Conservation (phyloP, 2,329 filamentous ascomycete species). For the Aspergillus sp. region DNA sequence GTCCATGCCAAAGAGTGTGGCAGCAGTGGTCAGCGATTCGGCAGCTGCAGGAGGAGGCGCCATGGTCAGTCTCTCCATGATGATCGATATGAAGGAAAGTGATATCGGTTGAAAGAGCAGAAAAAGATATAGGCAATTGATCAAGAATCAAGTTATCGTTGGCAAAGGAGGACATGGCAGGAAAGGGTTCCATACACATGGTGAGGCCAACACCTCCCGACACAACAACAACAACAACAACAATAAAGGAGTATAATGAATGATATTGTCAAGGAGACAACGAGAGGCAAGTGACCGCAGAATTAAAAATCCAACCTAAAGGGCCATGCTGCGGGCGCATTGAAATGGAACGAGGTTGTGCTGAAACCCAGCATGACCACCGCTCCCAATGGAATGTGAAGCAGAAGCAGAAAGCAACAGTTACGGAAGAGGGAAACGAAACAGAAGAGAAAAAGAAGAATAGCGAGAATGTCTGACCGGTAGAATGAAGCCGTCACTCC, state of each 20-base stretch:
- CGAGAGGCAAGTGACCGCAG: too few relatives aligned
- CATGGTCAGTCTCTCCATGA: background rate
- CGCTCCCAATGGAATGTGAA: background rate
- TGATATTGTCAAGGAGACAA: too few relatives aligned
- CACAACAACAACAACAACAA: background rate
- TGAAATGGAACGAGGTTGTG: background rate
- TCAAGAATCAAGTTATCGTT: background rate
- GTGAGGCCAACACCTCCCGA: background rate
- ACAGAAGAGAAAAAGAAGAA: background rate
- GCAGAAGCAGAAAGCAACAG: background rate
- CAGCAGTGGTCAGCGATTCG: conserved; percentile 22
- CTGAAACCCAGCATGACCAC: background rate
- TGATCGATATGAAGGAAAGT: too few relatives aligned
- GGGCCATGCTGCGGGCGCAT: background rate
- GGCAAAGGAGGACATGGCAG: background rate
- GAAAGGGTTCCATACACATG: conserved; percentile 4
- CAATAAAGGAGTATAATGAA: too few relatives aligned
- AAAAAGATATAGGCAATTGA: background rate
- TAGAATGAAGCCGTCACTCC: background rate
- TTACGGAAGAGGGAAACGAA: background rate
- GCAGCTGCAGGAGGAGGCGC: conserved; percentile 13
- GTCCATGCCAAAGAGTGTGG: conserved; percentile 27
- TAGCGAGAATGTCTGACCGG: background rate
- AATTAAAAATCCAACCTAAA: background rate
- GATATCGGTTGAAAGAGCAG: too few relatives aligned